A percentile compares a stretch with the other conserved stretches of the same genome.
Conservation (phyloP, 1,139 yeast genomes). For the Torulaspora globosa region DNA sequence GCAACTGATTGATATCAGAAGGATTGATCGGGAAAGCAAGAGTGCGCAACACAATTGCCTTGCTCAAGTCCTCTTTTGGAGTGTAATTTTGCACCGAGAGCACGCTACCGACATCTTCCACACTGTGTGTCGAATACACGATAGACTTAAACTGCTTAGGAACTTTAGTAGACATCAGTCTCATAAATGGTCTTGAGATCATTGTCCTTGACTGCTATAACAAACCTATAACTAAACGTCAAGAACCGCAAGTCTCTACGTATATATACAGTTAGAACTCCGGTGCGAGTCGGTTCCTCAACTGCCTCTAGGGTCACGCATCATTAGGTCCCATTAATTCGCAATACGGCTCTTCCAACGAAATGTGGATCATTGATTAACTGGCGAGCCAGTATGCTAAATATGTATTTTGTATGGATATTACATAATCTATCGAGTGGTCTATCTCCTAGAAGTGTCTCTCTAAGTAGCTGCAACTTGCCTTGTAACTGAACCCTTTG, state of each 20-base stretch:
- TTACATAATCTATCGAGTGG: neutral
- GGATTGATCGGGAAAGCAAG: conserved; percentile 93
- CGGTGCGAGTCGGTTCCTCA: neutral
- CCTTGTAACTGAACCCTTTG: conserved; percentile 39
- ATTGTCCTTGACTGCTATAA: neutral
- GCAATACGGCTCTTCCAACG: conserved; percentile 1
- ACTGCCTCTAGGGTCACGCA: neutral
- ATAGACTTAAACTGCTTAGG: conserved; percentile 33
- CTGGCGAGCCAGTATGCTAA: neutral
- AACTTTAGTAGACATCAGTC: conserved; percentile 20
- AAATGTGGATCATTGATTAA: neutral
- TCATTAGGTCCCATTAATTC: neutral
- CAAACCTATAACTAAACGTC: neutral
- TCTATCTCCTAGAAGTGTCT: conserved; percentile 27
- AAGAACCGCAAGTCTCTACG: neutral
- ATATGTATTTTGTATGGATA: neutral
- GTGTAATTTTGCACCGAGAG: conserved; percentile 30
- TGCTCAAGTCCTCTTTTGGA: conserved; percentile 27
- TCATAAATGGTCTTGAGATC: conserved; percentile 11
- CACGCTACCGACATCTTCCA: conserved; percentile 30
- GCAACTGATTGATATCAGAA: conserved; percentile 83
- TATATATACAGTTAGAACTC: neutral
- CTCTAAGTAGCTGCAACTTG: conserved; percentile 37
- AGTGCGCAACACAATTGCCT: conserved; percentile 37
- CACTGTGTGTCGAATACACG: conserved; percentile 32